Conservation (phyloP, 495 filamentous ascomycete genomes). For the Penicillium bovifimosum region DNA sequence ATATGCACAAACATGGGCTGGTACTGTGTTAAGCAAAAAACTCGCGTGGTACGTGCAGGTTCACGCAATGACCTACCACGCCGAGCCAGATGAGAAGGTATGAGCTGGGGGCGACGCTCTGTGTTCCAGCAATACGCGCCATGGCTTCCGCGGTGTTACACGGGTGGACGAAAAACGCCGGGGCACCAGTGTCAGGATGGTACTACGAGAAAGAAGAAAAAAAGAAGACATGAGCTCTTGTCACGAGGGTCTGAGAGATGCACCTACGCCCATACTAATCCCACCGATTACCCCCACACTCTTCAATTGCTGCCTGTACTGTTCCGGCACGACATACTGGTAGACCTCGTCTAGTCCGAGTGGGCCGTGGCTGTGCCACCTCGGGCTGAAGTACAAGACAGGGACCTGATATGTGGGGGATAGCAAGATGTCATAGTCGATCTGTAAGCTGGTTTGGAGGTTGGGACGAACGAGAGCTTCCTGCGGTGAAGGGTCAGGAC, state of each 20-base stretch:
- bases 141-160: slow-evolving; percentile 81
- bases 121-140: slow-evolving; percentile 40
- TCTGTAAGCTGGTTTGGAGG: slow-evolving; percentile 27
- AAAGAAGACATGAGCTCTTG: slow-evolving; percentile 37
- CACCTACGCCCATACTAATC: slow-evolving; percentile 70
- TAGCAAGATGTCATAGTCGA: slow-evolving; percentile 50
- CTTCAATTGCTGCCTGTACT: slow-evolving; percentile 52
- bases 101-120: slow-evolving; percentile 49
- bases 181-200: slow-evolving; percentile 69
- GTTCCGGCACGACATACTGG: slow-evolving; percentile 59
- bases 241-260: slow-evolving; percentile 7
- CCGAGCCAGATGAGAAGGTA: slow-evolving; percentile 82
- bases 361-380: slow-evolving; percentile 57
- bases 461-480: slow-evolving; percentile 36
- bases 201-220: slow-evolving; percentile 46
- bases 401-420: slow-evolving; percentile 49
- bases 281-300: slow-evolving; percentile 62
- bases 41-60: slow-evolving; percentile 60
- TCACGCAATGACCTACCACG: slow-evolving; percentile 65
- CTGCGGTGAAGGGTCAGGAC: slow-evolving; percentile 30
- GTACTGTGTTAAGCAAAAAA: slow-evolving; percentile 29
- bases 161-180: slow-evolving; percentile 78
- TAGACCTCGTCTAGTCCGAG: slow-evolving; percentile 65
- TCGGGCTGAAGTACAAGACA: slow-evolving; percentile 49
- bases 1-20: slow-evolving; percentile 13